Base-by-base conservation (phyloP, 805 yeast species). In the Millerozyma miso region DNA sequence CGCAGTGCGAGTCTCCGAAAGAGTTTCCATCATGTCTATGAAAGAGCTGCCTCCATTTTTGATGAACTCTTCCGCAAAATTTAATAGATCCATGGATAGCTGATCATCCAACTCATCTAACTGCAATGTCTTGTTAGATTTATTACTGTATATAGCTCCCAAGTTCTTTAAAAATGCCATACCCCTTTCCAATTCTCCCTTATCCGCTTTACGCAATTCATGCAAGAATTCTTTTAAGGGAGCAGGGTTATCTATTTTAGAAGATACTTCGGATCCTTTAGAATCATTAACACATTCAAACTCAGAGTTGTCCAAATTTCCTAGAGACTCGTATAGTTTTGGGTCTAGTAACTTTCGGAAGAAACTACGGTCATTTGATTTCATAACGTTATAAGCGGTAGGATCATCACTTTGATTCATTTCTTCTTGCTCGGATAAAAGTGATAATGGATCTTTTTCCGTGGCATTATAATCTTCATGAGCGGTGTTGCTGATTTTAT, bases 11-110 rank as follows among this genome's bases (percentile, higher is more conserved):
- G 80, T 73, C 44, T 76, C 75, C 3, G 88, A 86, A 36, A 86
- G 67, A 41, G 80, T 75, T 59, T 88, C 95, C 79, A 89, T 83
- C 74, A 87, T 82, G 49, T 83, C 83, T 26, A 88, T 74, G 49
- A 88, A 86, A 34, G 81, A 77, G 48, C 76, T 75, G n/a, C 95
- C 96, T 48, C 85, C 87, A 55, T 82, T 83, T 51, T 78, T 79
- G 52, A 88, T 71, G 19, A 89, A 61, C 54, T 88, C 95, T 50
- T 88, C 95, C 0, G 96, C 93, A 35, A 89, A 63, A 31, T 45
- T 57, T 3, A 62, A 56, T 31, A 64, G 51, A 13, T 62, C 64
- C 39, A 52, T 52, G 13, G 58, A 46, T 29, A 60, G 42, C 38
- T 55, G 55, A 39, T 53, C 55, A 38, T 48, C 50, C 23, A 56